Evolutionary conservation across 257 asterid species (phyloP).

Genomic region (Capsicum baccatum): DNA sequence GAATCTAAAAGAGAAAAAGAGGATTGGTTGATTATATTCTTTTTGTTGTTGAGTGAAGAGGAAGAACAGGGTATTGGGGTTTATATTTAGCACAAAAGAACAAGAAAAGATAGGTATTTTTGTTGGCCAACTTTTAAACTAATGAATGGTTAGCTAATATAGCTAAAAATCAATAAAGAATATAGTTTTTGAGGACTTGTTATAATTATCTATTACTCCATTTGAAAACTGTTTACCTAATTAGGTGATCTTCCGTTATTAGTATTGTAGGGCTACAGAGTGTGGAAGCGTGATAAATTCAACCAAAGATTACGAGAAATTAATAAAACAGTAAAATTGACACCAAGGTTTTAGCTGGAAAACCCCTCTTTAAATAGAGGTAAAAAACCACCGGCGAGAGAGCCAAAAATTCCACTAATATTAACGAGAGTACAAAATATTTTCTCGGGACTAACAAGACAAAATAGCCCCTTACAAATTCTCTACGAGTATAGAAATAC

Average conservation of each 20-base stretch:
- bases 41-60: conserved; percentile 32
- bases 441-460: too few species aligned
- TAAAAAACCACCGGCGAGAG: too few species aligned
- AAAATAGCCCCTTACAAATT: too few species aligned
- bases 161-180: conserved; percentile 15
- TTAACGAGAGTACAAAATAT: too few species aligned
- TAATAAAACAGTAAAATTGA: too few species aligned
- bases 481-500: too few species aligned
- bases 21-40: not conserved
- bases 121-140: conserved; percentile 44
- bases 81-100: conserved; percentile 32
- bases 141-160: not conserved
- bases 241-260: conserved; percentile 21
- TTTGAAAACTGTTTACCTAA: not conserved
- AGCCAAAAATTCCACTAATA: too few species aligned
- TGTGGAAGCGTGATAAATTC: too few species aligned
- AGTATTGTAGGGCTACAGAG: too few species aligned
- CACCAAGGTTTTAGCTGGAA: too few species aligned
- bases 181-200: not conserved
- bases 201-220: not conserved
- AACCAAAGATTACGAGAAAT: too few species aligned
- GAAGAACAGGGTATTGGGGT: not conserved
- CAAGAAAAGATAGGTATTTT: conserved; percentile 31
- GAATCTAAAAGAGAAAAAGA: not conserved
- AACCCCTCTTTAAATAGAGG: too few species aligned